Evolutionary conservation across 257 asterid species (phyloP).

Genomic region (Salvia splendens): DNA sequence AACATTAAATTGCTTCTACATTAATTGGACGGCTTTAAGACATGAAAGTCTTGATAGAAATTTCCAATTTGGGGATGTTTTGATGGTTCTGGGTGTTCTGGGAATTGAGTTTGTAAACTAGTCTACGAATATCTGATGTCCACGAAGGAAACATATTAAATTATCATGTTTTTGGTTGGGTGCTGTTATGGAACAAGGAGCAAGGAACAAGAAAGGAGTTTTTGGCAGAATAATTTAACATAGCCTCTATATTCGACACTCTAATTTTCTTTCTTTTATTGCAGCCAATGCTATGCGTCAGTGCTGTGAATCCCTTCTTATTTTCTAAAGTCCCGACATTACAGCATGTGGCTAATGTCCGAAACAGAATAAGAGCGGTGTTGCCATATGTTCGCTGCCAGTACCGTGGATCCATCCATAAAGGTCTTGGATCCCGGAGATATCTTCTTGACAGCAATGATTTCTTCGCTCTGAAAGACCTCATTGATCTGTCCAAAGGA

Average conservation of each 20-base stretch:
- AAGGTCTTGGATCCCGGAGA: slow-evolving; percentile 85
- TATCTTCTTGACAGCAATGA: slow-evolving; percentile 92
- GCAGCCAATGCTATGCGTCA: slow-evolving; percentile 99
- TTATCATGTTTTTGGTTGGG: background rate
- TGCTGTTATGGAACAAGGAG: background rate
- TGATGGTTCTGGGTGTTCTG: background rate
- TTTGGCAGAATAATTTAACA: background rate
- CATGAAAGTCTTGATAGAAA: background rate
- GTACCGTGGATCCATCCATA: slow-evolving; percentile 68
- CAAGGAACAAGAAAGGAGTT: background rate
- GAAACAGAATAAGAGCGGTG: slow-evolving; percentile 72
- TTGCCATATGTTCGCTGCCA: slow-evolving; percentile 85
- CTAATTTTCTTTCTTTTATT: slow-evolving; percentile 36
- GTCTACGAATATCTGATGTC: slow-evolving; percentile 1
- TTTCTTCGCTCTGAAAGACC: slow-evolving; percentile 87
- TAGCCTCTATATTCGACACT: slow-evolving; percentile 13
- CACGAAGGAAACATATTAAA: background rate
- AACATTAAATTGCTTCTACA: slow-evolving; percentile 7
- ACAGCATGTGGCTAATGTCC: slow-evolving; percentile 82
- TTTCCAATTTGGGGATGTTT: slow-evolving; percentile 15
- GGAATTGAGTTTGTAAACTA: background rate
- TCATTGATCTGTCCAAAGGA: slow-evolving; percentile 88
- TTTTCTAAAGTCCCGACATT: slow-evolving; percentile 82
- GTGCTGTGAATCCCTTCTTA: slow-evolving; percentile 90
- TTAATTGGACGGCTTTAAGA: slow-evolving; percentile 5